Evolutionary conservation across 148 eudicot species (phyloP), one percentile per base, ranked within the genome.

Genomic region (Persicaria tinctoria): DNA sequence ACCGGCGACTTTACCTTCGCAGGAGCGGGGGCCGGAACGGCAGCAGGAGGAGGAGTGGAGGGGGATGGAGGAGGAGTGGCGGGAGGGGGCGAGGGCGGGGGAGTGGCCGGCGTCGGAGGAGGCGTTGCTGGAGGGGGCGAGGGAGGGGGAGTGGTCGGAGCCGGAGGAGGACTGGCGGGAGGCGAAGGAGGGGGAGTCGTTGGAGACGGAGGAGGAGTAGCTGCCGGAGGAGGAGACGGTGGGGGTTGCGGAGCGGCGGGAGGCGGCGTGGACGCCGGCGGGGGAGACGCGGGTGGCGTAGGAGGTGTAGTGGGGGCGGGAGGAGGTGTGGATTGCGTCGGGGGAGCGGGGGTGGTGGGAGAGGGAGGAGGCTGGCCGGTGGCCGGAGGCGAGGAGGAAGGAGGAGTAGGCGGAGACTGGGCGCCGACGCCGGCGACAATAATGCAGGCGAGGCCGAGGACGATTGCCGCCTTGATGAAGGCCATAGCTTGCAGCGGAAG

Each of bases 361-460:
- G 23, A 5, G 68, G 68, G 1, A n/a, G 46, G 1, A 47, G 66
- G 12, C 12, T 59, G 32, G 45, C 16, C 16, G 70, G 70, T 41
- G 68, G 16, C 27, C 68, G 70, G 46, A 12, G 48, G 46, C 0
- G 70, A 47, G 3, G 70, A 11, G n/a, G 17, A 7, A n/a, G 57
- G 57, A 54, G 57, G 41, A 23, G 68, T 60, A 4, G 68, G 68
- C 0, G 70, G 70, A 8, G 79, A 32, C 66, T 82, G 85, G 47
- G 70, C 78, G 41, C 51, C 54, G 47, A 74, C 85, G 51, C 51
- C 72, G 62, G 82, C 51, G 63, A 82, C 14, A 46, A 68, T 55
- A 73, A 82, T 76, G 85, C 76, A 79, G 71, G 75, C 27, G 44
- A 82, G 77, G 77, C 75, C 70, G 74, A 82, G 68, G 20, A 82